Percentiles rank a stretch among this genome's conserved stretches.
These are phyloP conservation scores for Candida sanyiensis DNA, from an alignment of 805 yeast genomes.

Conservation along the genomic window DNA sequence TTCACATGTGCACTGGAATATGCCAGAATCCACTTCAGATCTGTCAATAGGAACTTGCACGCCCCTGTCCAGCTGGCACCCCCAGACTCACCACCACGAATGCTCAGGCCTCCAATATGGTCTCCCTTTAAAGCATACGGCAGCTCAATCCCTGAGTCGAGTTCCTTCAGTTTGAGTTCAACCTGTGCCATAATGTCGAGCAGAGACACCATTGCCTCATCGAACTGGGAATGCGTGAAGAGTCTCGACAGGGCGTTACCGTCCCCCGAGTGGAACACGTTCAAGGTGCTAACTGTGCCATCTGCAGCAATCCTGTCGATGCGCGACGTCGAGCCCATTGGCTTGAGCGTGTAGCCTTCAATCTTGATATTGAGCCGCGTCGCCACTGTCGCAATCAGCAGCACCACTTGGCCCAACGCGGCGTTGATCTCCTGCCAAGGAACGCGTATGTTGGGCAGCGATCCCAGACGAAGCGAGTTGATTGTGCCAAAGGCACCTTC, in stretches of 20 bases:
- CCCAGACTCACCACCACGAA: slow-evolving; percentile 56
- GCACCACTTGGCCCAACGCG: slow-evolving; percentile 78
- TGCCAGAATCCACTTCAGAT: slow-evolving; percentile 78
- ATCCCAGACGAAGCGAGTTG: slow-evolving; percentile 79
- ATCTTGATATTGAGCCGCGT: slow-evolving; percentile 51
- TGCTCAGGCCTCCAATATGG: slow-evolving; percentile 69
- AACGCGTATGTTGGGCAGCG: slow-evolving; percentile 50
- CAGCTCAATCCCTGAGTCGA: slow-evolving; percentile 53
- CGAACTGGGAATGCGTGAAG: slow-evolving; percentile 71
- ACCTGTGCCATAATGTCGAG: slow-evolving; percentile 46
- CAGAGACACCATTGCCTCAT: slow-evolving; percentile 74
- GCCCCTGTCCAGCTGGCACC: slow-evolving; percentile 87
- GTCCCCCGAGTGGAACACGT: slow-evolving; percentile 60
- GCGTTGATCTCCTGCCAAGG: slow-evolving; percentile 92
- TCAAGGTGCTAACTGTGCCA: slow-evolving; percentile 31
- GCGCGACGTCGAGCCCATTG: slow-evolving; percentile 80
- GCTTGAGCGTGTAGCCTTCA: slow-evolving; percentile 58
- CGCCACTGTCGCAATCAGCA: slow-evolving; percentile 60
- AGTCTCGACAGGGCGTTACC: slow-evolving; percentile 58
- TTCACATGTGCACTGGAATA: slow-evolving; percentile 45
- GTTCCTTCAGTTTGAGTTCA: slow-evolving; percentile 29
- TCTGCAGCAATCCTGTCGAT: slow-evolving; percentile 52
- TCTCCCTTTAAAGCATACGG: slow-evolving; percentile 73
- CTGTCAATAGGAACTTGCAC: slow-evolving; percentile 73
- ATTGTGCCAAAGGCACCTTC: slow-evolving; percentile 85